Conservation (phyloP, 2,329 filamentous ascomycete species). For the Monosporascus cannonballus region DNA sequence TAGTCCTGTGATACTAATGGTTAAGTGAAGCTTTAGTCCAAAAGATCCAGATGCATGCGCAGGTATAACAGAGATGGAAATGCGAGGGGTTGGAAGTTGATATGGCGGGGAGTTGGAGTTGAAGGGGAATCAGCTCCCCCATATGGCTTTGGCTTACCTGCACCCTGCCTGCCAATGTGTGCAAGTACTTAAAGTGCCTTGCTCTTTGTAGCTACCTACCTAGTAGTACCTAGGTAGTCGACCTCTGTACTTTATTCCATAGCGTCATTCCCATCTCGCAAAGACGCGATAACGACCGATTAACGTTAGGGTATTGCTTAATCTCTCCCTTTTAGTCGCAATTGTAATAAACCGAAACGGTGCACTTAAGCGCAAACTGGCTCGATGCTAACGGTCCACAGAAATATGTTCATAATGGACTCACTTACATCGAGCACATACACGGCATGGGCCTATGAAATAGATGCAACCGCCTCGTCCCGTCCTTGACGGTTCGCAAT, state of each 20-base stretch:
- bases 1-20: background rate
- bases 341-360: background rate
- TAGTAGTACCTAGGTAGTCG: too few relatives aligned
- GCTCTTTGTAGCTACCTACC: background rate
- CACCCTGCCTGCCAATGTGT: too few relatives aligned
- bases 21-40: background rate
- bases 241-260: too few relatives aligned
- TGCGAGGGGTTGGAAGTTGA: background rate
- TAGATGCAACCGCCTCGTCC: background rate
- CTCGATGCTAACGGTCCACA: background rate
- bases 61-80: background rate
- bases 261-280: too few relatives aligned
- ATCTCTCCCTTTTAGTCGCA: too few relatives aligned
- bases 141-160: too few relatives aligned
- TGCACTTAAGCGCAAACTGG: background rate
- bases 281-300: too few relatives aligned
- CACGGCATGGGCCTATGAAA: too few relatives aligned
- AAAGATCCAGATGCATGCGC: background rate
- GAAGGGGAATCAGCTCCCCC: background rate
- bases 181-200: background rate
- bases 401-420: background rate
- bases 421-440: too few relatives aligned
- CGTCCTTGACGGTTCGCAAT: constrained; percentile 5
- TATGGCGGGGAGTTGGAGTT: background rate
- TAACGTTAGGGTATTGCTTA: too few relatives aligned